phyloP scores from a whole-genome alignment of 1,284 basidiomycete species.

The Apiotrichum brassicae region DNA sequence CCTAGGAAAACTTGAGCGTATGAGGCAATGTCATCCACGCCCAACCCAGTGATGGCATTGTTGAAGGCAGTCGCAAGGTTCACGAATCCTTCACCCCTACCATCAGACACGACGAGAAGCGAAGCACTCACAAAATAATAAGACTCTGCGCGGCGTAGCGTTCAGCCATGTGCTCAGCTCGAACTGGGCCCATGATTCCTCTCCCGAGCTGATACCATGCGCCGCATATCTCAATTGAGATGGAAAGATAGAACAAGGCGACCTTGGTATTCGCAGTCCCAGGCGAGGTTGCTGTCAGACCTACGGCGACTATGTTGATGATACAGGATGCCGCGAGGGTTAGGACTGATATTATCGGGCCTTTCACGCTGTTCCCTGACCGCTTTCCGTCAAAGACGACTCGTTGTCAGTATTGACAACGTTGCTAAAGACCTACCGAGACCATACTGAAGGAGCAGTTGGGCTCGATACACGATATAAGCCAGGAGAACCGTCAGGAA shows the following conservation, averaged over 20 bases:
- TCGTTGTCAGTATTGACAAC: not conserved
- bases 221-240: constrained; percentile 17
- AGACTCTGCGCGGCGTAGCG: constrained; percentile 31
- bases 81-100: constrained; percentile 31
- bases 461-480: constrained; percentile 16
- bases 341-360: not conserved
- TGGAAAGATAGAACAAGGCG: constrained; percentile 22
- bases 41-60: constrained; percentile 22
- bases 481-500: constrained; percentile 24
- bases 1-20: constrained; percentile 23
- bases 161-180: constrained; percentile 1
- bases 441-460: constrained; percentile 22
- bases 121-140: constrained; percentile 27
- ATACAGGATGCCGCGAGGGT: constrained; percentile 13
- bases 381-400: not conserved
- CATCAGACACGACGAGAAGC: not conserved
- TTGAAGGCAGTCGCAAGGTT: constrained; percentile 21
- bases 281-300: constrained; percentile 11
- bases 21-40: constrained; percentile 10
- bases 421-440: not conserved
- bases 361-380: not conserved
- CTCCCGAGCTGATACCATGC: constrained; percentile 2
- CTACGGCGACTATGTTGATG: constrained; percentile 15
- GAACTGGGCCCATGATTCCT: constrained; percentile 2
- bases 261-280: constrained; percentile 15